Percentiles rank a stretch among this genome's conserved stretches.
phyloP scores from a whole-genome alignment of 345 rosid species.

The Aquilaria sinensis region DNA sequence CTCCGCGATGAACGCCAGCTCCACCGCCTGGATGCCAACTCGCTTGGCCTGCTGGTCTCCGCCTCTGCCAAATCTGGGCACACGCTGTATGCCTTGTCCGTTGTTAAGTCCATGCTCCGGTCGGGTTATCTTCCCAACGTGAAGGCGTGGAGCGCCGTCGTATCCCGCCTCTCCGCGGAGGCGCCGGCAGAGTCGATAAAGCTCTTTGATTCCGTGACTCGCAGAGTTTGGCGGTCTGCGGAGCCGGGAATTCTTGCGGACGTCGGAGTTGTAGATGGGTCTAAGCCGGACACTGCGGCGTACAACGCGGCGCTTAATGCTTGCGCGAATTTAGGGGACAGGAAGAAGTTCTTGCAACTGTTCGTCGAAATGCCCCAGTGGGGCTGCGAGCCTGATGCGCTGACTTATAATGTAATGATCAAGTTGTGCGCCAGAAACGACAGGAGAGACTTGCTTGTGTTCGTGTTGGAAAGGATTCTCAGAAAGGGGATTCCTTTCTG shows the following conservation, averaged over 20 bases:
- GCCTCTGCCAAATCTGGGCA: conserved; percentile 76
- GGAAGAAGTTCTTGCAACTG: conserved; percentile 46
- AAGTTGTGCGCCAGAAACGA: conserved; percentile 72
- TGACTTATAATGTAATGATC: conserved; percentile 77
- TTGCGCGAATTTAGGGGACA: conserved; percentile 75
- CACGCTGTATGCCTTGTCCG: conserved; percentile 58
- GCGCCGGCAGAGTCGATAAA: conserved; percentile 58
- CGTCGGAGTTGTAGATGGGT: conserved; percentile 14
- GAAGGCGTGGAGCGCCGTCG: conserved; percentile 86
- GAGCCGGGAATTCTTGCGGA: conserved; percentile 39
- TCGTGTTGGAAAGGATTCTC: conserved; percentile 64
- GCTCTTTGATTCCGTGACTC: conserved; percentile 45
- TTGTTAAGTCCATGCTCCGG: conserved; percentile 85
- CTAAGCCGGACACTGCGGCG: conserved; percentile 78
- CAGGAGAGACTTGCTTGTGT: conserved; percentile 70
- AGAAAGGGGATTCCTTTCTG: conserved; percentile 50
- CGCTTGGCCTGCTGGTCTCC: conserved; percentile 86
- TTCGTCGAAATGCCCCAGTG: conserved; percentile 66
- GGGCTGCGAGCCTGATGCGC: conserved; percentile 58
- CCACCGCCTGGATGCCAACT: conserved; percentile 86
- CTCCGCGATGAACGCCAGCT: conserved; percentile 85
- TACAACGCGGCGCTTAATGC: conserved; percentile 79
- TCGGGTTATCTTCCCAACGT: conserved; percentile 90
- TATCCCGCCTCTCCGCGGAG: conserved; percentile 63
- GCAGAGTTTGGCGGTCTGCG: conserved; percentile 40